phyloP scores from a whole-genome alignment of 2,329 filamentous ascomycete genomes.

The Curvularia spicifera region DNA sequence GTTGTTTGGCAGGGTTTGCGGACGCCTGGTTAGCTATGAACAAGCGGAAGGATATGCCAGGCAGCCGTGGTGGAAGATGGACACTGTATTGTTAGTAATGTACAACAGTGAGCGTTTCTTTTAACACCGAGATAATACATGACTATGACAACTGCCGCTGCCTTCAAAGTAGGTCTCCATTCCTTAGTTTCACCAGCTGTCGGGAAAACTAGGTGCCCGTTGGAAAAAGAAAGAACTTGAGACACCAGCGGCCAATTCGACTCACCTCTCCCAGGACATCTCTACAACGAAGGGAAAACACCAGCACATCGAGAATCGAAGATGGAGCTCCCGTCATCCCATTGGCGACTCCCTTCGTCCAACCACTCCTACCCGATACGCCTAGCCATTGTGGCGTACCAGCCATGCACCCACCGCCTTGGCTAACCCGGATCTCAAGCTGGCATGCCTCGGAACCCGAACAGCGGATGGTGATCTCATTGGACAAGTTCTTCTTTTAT shows the following conservation, averaged over 20 bases:
- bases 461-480: constrained; percentile 5
- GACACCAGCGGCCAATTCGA: neutral
- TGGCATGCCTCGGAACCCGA: constrained; percentile 15
- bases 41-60: neutral
- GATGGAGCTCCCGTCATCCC: neutral
- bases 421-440: constrained; percentile 1
- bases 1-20: neutral
- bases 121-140: too few species aligned
- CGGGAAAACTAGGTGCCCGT: too few species aligned
- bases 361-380: neutral
- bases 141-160: too few species aligned
- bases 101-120: too few species aligned
- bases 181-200: too few species aligned
- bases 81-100: neutral
- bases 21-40: neutral
- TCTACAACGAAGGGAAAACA: neutral
- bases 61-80: neutral
- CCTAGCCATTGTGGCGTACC: constrained; percentile 9
- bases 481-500: neutral
- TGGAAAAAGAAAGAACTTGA: too few species aligned
- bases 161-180: too few species aligned
- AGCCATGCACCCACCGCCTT: constrained; percentile 7
- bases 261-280: neutral
- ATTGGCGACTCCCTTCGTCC: neutral
- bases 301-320: neutral